Conservation (phyloP, 345 rosid species). For the Chamaenerion angustifolium region DNA sequence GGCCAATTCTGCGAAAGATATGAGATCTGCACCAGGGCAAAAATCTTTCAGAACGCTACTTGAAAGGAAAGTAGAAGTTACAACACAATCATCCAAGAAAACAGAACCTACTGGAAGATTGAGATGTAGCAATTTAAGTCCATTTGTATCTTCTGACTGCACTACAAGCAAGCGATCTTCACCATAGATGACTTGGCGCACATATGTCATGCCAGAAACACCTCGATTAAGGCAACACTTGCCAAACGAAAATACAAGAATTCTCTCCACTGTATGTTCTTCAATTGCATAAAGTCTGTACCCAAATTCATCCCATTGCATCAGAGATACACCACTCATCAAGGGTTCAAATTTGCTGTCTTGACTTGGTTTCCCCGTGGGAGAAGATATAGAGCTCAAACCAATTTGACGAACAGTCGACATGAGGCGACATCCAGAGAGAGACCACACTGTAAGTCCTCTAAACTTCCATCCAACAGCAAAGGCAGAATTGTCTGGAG, state of each 20-base stretch:
- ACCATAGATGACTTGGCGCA: conserved; percentile 88
- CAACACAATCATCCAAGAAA: conserved; percentile 9
- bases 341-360: conserved; percentile 77
- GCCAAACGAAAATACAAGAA: conserved; percentile 88
- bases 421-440: conserved; percentile 97
- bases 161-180: conserved; percentile 94
- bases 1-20: conserved; percentile 97
- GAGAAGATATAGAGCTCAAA: conserved; percentile 72
- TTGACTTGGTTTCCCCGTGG: conserved; percentile 51
- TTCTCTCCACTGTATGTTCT: conserved; percentile 69
- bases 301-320: conserved; percentile 97
- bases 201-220: conserved; percentile 84
- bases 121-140: conserved; percentile 75
- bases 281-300: conserved; percentile 84
- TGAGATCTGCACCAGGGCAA: conserved; percentile 48
- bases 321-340: conserved; percentile 68
- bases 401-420: conserved; percentile 94
- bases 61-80: conserved; percentile 3
- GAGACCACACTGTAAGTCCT: conserved; percentile 96
- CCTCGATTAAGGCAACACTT: conserved; percentile 92
- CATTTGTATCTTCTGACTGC: conserved; percentile 91
- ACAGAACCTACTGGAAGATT: conserved; percentile 75
- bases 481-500: conserved; percentile 95
- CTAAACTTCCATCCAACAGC: conserved; percentile 98
- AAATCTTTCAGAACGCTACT: conserved; percentile 15